These are phyloP conservation scores for Bacidia rubella DNA, from an alignment of 495 filamentous ascomycete genomes.

Conservation along the genomic window DNA sequence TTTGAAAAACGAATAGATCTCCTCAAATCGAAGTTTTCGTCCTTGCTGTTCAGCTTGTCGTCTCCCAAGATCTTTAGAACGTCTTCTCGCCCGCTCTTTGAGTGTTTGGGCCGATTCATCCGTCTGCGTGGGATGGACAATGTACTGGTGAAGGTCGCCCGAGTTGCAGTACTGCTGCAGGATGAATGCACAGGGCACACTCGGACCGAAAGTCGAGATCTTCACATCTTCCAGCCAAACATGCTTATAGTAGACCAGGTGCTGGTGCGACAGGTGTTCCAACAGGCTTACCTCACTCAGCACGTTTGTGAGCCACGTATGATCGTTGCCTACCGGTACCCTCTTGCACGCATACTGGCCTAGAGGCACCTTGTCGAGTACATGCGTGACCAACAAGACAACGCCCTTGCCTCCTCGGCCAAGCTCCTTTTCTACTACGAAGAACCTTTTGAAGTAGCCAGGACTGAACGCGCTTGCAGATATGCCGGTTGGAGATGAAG, in stretches of 20 bases:
- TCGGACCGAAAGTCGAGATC: slow-evolving; percentile 73
- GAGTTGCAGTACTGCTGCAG: slow-evolving; percentile 94
- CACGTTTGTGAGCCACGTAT: slow-evolving; percentile 90
- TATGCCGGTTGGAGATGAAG: slow-evolving; percentile 51
- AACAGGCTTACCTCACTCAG: slow-evolving; percentile 85
- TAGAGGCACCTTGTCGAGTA: slow-evolving; percentile 74
- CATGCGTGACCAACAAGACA: slow-evolving; percentile 78
- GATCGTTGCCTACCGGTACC: slow-evolving; percentile 89
- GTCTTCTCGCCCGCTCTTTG: slow-evolving; percentile 72
- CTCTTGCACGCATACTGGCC: slow-evolving; percentile 94
- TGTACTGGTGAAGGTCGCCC: slow-evolving; percentile 80
- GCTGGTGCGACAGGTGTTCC: slow-evolving; percentile 81
- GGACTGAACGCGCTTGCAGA: slow-evolving; percentile 75
- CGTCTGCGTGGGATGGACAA: slow-evolving; percentile 50
- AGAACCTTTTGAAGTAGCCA: slow-evolving; percentile 83
- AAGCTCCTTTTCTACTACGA: slow-evolving; percentile 71
- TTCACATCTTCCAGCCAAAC: slow-evolving; percentile 91
- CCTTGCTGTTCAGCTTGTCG: slow-evolving; percentile 32
- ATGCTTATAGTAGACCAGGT: slow-evolving; percentile 92
- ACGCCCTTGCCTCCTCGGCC: slow-evolving; percentile 90
- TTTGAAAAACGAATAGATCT: slow-evolving; percentile 93
- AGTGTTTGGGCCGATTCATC: slow-evolving; percentile 61
- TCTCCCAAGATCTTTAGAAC: slow-evolving; percentile 50
- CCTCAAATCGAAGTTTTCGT: slow-evolving; percentile 65
- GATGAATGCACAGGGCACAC: slow-evolving; percentile 89